Evolutionary conservation across 2,329 filamentous ascomycete species (phyloP), one percentile per base, ranked within the genome.

Genomic region (Talaromyces amestolkiae): DNA sequence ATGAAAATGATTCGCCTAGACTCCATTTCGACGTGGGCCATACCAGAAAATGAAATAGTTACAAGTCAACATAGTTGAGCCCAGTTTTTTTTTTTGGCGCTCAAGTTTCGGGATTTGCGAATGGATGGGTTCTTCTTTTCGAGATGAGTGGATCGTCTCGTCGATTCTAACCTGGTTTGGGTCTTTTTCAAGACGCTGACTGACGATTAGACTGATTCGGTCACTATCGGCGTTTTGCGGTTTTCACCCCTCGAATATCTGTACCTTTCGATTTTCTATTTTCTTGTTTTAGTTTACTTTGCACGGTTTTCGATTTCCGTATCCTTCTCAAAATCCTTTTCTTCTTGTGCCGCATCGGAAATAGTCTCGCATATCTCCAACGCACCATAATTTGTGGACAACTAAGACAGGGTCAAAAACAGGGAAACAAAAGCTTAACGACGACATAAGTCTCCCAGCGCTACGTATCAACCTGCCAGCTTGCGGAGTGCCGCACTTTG

Each of bases 291-390:
- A 8, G n/a, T 35, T 13, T 15, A 2, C 51, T 27, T 51, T 15
- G n/a, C 17, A 8, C 53, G 33, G 53, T 22, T n/a, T 37, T 37
- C 19, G 11, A 56, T 56, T 9, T 56, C n/a, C n/a, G 33, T 8
- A 10, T 24, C 33, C 53, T 19, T 56, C 31, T 56, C 53, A 37
- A 56, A 11, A 37, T 56, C 13, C 19, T 24, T 41, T 11, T 13
- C n/a, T 37, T 33, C 17, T 19, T 35, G 37, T 37, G 39, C 58
- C 31, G n/a, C 41, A 8, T 59, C 53, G 64, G 64, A 65, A 65
- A 65, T 65, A 43, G 13, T 45, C 27, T 49, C 62, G 53, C 64
- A 66, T 66, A 66, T 49, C 39, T 66, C 64, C 64, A 51, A 51
- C 60, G 35, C 54, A 33, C 33, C 33, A 56, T 63, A 56, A 66